Percentiles rank a stretch among this genome's conserved stretches.
Conservation (phyloP, 1,284 basidiomycete species). For the Rhodotorula sp. region DNA sequence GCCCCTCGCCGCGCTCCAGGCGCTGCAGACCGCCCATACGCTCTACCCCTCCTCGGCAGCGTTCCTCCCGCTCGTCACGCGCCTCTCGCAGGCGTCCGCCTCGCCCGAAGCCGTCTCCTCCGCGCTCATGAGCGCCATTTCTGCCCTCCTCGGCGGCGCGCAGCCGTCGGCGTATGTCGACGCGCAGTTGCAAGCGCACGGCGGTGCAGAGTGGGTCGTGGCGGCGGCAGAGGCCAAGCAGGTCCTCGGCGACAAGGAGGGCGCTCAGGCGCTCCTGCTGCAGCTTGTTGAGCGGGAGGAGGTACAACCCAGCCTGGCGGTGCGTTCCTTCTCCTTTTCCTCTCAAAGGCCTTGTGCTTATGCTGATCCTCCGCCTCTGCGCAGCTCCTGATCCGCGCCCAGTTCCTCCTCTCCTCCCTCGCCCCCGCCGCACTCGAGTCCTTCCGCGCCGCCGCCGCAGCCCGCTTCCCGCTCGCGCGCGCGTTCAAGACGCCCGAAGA, state of each 20-base stretch:
- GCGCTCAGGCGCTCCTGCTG: constrained; percentile 59
- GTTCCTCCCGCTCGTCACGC: constrained; percentile 69
- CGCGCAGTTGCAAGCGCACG: constrained; percentile 64
- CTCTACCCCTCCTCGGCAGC: constrained; percentile 63
- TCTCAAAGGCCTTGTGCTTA: no score
- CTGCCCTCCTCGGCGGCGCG: constrained; percentile 60
- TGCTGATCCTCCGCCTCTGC: constrained; percentile 50
- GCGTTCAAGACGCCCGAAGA: constrained; percentile 63
- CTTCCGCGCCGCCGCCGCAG: constrained; percentile 61
- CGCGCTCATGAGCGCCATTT: constrained; percentile 53
- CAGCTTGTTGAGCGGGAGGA: constrained; percentile 56
- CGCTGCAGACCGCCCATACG: constrained; percentile 63
- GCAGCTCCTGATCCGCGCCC: constrained; percentile 26
- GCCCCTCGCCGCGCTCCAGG: constrained; percentile 73
- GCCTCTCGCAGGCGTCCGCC: constrained; percentile 58
- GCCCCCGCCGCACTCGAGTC: constrained; percentile 62
- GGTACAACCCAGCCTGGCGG: constrained; percentile 59
- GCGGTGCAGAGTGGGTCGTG: constrained; percentile 59
- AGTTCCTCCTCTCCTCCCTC: constrained; percentile 44
- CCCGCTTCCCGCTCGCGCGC: constrained; percentile 64
- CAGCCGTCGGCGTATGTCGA: constrained; percentile 67
- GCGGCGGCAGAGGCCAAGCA: constrained; percentile 62
- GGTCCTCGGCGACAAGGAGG: constrained; percentile 60
- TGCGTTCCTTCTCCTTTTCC: constrained; percentile 49
- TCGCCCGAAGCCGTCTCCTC: constrained; percentile 52